Evolutionary conservation across 768 basidiomycete species (phyloP), one percentile per base, ranked within the genome.

Genomic region (Suillus hirtellus): DNA sequence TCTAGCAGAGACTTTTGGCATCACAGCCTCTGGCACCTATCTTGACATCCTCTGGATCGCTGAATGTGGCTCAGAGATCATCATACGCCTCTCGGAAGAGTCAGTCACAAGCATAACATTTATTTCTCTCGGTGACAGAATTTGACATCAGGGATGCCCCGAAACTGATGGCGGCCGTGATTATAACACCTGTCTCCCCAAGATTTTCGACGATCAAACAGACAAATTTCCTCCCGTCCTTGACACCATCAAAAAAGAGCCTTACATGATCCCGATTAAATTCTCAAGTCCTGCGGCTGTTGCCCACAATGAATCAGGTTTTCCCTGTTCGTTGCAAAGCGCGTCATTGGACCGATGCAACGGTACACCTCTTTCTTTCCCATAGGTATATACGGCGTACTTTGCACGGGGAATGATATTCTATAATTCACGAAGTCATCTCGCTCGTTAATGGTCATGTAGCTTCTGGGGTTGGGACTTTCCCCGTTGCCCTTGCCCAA

Each of bases 1-100:
- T 0, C 75, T 90, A 46, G 60, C 76, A 9, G 82, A 85, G 67
- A 76, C 80, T 10, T 88, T 88, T 66, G 89, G 89, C 3, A 63
- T 81, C 46, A 82, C 84, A 4, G 75, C 75, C 10, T 80, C 87
- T 1, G 77, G 79, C 54, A 79, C 78, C 2, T 82, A 86, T 64
- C 63, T 90, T 38, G 89, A 90, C 67, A 72, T 90, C 11, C 73
- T 91, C 19, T 86, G 84, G 80, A 67, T 87, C 10, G 54, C 66
- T 59, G 74, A 69, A 55, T 50, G 44, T 6, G 73, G 61, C 38
- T 37, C 31, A 2, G 67, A 73, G 50, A 42, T 70, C 27, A 64
- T 75, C 58, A 34, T 75, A 35, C 62, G 62, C 19, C 14, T 60
- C 11, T 24, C 27, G 4, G 7, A 15, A 71, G 68, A 4, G 70